Percentiles rank a stretch among this genome's conserved stretches.
phyloP scores from a whole-genome alignment of 441 rosid species.

The Euphorbia celastroides region DNA sequence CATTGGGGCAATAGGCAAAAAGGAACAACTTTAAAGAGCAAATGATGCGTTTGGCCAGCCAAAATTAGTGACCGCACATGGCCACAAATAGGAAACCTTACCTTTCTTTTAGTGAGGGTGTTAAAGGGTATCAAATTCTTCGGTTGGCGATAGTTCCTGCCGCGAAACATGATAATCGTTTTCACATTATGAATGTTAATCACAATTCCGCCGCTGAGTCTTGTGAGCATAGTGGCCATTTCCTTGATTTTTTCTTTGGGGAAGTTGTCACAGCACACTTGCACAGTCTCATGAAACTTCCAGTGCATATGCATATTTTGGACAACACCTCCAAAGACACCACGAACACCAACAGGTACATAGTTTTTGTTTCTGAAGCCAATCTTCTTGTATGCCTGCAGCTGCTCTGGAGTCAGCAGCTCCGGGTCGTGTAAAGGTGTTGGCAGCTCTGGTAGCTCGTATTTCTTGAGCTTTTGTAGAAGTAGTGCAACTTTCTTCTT shows the following conservation, averaged over 20 bases:
- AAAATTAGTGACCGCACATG: background rate
- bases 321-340: conserved; percentile 97
- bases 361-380: conserved; percentile 90
- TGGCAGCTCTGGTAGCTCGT: conserved; percentile 89
- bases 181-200: conserved; percentile 82
- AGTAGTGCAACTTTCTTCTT: conserved; percentile 92
- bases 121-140: conserved; percentile 86
- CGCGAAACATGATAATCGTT: conserved; percentile 94
- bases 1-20: too few relatives aligned
- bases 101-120: conserved; percentile 97
- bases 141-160: conserved; percentile 96
- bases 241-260: conserved; percentile 91
- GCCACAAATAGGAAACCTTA: conserved; percentile 17
- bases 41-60: too few relatives aligned
- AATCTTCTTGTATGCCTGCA: conserved; percentile 81
- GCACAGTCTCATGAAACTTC: conserved; percentile 99
- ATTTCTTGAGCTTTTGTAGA: conserved; percentile 87
- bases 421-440: conserved; percentile 89
- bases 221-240: conserved; percentile 86
- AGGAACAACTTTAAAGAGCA: too few relatives aligned
- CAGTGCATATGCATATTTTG: conserved; percentile 99
- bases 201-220: conserved; percentile 89
- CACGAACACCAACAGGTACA: conserved; percentile 97
- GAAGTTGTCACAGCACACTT: conserved; percentile 91
- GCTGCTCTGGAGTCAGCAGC: conserved; percentile 79